Percentiles rank a stretch among this genome's conserved stretches.
Evolutionary conservation across 768 basidiomycete species (phyloP).

Genomic region (Mycena crocata): DNA sequence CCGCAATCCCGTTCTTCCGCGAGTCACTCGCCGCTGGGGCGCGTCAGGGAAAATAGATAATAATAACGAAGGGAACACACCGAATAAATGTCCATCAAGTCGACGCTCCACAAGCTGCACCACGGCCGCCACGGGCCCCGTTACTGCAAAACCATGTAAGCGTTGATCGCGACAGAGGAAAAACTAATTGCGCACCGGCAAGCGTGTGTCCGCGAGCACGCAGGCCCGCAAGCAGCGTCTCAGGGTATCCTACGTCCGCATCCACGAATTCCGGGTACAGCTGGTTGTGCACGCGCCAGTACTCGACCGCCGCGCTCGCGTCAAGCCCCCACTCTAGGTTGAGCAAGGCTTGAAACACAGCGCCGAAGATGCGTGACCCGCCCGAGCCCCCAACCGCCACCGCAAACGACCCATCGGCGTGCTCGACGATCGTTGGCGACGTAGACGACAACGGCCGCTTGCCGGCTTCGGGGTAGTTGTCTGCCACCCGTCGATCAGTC

Average conservation of each 20-base stretch:
- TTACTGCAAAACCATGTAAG: slow-evolving; percentile 60
- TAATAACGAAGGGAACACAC: neutral
- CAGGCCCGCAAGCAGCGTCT: slow-evolving; percentile 66
- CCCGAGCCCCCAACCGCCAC: slow-evolving; percentile 87
- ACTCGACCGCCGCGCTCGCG: slow-evolving; percentile 84
- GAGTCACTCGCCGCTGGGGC: slow-evolving; percentile 86
- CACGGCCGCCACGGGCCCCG: slow-evolving; percentile 78
- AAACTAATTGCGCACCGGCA: slow-evolving; percentile 56
- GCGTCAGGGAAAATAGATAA: neutral
- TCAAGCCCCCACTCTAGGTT: slow-evolving; percentile 88
- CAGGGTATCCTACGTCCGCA: slow-evolving; percentile 71
- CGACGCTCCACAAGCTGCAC: slow-evolving; percentile 72
- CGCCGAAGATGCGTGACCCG: slow-evolving; percentile 85
- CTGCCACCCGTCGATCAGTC: slow-evolving; percentile 50
- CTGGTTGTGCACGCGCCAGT: slow-evolving; percentile 87
- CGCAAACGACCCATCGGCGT: slow-evolving; percentile 78
- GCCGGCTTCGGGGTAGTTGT: slow-evolving; percentile 88
- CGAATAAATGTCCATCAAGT: slow-evolving; percentile 62
- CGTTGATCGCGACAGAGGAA: neutral
- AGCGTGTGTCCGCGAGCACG: slow-evolving; percentile 76
- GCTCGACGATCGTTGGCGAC: slow-evolving; percentile 82
- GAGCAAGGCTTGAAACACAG: slow-evolving; percentile 83
- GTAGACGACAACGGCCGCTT: slow-evolving; percentile 94
- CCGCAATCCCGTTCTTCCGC: slow-evolving; percentile 92
- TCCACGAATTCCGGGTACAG: slow-evolving; percentile 63